Evolutionary conservation across 768 basidiomycete genomes (phyloP), one percentile per base, ranked within the genome.

Genomic region (Leccinum broughii): DNA sequence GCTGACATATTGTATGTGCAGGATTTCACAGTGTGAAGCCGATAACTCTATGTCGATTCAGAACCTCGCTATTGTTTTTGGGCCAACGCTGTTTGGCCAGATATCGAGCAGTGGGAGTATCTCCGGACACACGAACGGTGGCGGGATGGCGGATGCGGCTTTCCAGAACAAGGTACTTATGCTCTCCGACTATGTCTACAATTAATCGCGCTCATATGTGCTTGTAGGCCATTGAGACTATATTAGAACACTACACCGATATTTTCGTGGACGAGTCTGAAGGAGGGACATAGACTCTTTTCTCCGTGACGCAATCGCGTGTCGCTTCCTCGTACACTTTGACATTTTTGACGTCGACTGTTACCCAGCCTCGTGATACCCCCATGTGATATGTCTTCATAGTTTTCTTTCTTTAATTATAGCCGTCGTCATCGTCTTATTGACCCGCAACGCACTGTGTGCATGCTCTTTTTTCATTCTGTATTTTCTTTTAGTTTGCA

Each of bases 61-160:
- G 65, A 98, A 98, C 75, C 77, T 99, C 28, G 88, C 93, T 6
- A 97, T 98, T 68, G 93, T 99, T 20, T 98, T 99, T 75, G 97
- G 97, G 4, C 97, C 95, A n/a, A 98, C 96, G 5, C 78, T 99
- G 22, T 90, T 98, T 67, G 89, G 94, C n/a, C 84, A 85, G 66
- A 78, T 83, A 46, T 83, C 86, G 4, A 68, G 73, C 53, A 69
- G 68, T 60, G 74, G 77, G 39, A 75, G 78, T 61, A 64, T 76
- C 48, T 81, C 80, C 58, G 82, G 79, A 11, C 79, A 83, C 58
- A 70, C 69, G 54, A 79, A 80, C 30, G 79, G 79, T 54, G 82
- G 79, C 54, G 82, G 81, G 56, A 89, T 91, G 80, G 85, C 82
- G 7, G 90, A 91, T 69, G 80, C 89, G 24, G 78, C 84, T 34